Base-by-base conservation (phyloP, 2,329 filamentous ascomycete species). In the Xylariales sp. region DNA sequence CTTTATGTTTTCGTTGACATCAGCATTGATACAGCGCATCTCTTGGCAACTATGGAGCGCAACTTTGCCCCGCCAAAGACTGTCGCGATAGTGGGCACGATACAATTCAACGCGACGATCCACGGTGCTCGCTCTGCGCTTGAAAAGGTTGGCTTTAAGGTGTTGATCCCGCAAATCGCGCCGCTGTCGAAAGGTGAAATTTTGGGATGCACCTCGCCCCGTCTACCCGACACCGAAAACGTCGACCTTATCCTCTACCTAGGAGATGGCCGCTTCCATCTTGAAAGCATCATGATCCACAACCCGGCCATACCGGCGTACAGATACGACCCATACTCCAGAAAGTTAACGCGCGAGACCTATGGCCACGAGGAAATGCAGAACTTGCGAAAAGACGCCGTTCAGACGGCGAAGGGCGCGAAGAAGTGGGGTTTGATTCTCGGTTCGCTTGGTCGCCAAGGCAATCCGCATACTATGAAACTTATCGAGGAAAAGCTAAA, bases 1-100 rank as follows among this genome's bases (percentile, higher is more conserved):
- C 86, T 99, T 0, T 99, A 99, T 80, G 94, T 99, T 72, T 99
- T 99, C 78, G 96, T 99, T 64, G 94, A 97, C 79, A 99, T 99
- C 77, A 93, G 91, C 80, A 98, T 99, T 78, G 96, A 99, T 80
- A 93, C 93, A 0, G 83, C 89, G 12, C 96, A 99, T 80, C 86
- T 99, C 16, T 82, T 97, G 58, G 91, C 92, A 8, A 96, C 94
- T 0, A 85, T 99, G 54, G 91, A 94, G 77, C 90, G 93, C 69
- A 99, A 97, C 78, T 97, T 98, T 78, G 85, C 90, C 1, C 82
- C 90, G 0, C 92, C 93, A 1, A 97, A 96, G 81, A 95, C 91
- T 0, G 90, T 99, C 65, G 96, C 96, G 5, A 87, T 97, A 73
- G 95, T 99, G 16, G 95, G 96, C 55, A 99, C 96, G 0, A 99